phyloP scores from a whole-genome alignment of 805 yeast species.

The Nakazawaea wyomingensis region DNA sequence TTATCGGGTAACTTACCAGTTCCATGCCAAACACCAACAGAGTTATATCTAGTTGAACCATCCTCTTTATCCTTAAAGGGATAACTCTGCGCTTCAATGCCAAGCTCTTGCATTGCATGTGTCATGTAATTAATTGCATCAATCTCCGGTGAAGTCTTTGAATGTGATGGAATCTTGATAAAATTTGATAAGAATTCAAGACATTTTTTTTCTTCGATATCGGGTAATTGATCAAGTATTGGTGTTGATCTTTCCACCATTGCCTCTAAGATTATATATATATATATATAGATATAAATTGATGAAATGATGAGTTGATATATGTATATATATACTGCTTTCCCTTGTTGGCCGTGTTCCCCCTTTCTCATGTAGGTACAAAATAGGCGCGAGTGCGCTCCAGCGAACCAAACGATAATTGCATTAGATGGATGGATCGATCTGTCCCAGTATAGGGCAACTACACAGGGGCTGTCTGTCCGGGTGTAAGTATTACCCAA shows the following conservation, averaged over 20 bases:
- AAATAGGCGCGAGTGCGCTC: too few species aligned
- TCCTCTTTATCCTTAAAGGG: constrained; percentile 21
- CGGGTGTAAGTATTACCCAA: too few species aligned
- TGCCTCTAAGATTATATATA: too few species aligned
- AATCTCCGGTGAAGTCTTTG: constrained; percentile 21
- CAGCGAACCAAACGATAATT: too few species aligned
- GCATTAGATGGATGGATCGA: too few species aligned
- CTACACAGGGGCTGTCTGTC: too few species aligned
- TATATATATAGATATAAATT: too few species aligned
- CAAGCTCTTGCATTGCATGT: constrained; percentile 20
- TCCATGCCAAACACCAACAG: constrained; percentile 27
- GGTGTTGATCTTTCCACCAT: constrained; percentile 10
- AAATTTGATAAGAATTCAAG: constrained; percentile 24
- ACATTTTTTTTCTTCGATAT: constrained; percentile 19
- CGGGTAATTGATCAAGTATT: constrained; percentile 17
- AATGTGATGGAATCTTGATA: constrained; percentile 26
- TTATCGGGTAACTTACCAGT: constrained; percentile 18
- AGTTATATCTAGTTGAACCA: constrained; percentile 22
- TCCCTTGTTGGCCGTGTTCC: too few species aligned
- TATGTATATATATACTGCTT: too few species aligned
- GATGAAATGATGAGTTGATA: not conserved
- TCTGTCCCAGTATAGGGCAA: too few species aligned
- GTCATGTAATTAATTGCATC: constrained; percentile 26
- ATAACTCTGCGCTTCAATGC: constrained; percentile 20
- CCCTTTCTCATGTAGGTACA: too few species aligned